phyloP scores from a whole-genome alignment of 2,329 filamentous ascomycete species.

The Sclerotinia sclerotiorum region DNA sequence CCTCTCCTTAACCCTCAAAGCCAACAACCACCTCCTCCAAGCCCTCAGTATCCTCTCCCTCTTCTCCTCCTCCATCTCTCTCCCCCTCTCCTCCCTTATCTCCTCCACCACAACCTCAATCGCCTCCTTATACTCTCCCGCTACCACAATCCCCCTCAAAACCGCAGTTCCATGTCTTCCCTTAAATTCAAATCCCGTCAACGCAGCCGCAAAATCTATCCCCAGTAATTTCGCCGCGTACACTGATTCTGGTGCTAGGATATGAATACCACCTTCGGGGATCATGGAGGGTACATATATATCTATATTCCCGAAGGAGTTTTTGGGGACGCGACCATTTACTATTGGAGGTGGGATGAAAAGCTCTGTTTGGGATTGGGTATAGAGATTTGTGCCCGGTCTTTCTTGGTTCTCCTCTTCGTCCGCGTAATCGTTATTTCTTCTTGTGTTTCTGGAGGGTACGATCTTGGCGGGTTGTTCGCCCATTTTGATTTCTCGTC shows the following conservation, averaged over 20 bases:
- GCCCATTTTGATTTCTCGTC: conserved; percentile 72
- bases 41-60: conserved; percentile 61
- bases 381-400: conserved; percentile 59
- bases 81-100: conserved; percentile 63
- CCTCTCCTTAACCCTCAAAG: conserved; percentile 52
- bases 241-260: conserved; percentile 61
- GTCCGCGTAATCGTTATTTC: conserved; percentile 43
- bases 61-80: conserved; percentile 63
- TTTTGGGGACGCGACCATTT: conserved; percentile 77
- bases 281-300: conserved; percentile 92
- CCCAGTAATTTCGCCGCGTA: conserved; percentile 73
- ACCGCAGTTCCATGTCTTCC: conserved; percentile 85
- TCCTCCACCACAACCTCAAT: conserved; percentile 67
- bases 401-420: conserved; percentile 47
- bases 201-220: conserved; percentile 84
- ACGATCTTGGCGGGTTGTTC: conserved; percentile 82
- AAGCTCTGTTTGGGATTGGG: conserved; percentile 63
- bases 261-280: conserved; percentile 74
- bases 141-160: conserved; percentile 74
- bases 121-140: conserved; percentile 68
- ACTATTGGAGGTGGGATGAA: conserved; percentile 77
- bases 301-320: conserved; percentile 91
- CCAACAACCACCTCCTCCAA: conserved; percentile 78
- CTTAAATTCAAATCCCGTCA: conserved; percentile 87
- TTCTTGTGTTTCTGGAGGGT: conserved; percentile 46